Percentiles rank a stretch among this genome's conserved stretches.
These are phyloP conservation scores for Malbranchea cinnamomea DNA, from an alignment of 2,329 filamentous ascomycete genomes.

Conservation along the genomic window DNA sequence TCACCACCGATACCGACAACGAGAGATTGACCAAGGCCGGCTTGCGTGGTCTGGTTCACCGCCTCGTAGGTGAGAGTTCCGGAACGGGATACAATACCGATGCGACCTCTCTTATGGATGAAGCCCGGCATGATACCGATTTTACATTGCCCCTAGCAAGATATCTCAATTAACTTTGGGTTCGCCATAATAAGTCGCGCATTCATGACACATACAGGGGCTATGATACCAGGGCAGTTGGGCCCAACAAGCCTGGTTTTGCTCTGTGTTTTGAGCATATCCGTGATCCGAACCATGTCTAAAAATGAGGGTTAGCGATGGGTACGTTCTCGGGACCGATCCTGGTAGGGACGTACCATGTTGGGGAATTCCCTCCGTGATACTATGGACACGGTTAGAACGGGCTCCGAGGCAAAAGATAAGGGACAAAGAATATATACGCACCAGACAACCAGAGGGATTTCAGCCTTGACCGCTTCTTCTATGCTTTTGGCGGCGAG, in stretches of 20 bases:
- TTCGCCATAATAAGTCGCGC: slow-evolving; percentile 5
- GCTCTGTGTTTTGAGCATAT: slow-evolving; percentile 91
- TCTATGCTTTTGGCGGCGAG: slow-evolving; percentile 90
- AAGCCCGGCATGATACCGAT: slow-evolving; percentile 99
- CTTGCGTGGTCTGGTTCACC: slow-evolving; percentile 97
- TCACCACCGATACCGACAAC: slow-evolving; percentile 97
- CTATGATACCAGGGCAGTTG: slow-evolving; percentile 98
- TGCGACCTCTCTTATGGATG: slow-evolving; percentile 98
- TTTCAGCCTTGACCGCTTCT: slow-evolving; percentile 85
- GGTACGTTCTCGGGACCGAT: not conserved
- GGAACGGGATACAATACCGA: slow-evolving; percentile 96
- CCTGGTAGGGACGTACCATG: slow-evolving; percentile 51
- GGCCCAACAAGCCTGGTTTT: slow-evolving; percentile 95
- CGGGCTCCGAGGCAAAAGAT: not conserved
- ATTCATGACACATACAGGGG: slow-evolving; percentile 35
- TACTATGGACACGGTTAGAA: slow-evolving; percentile 29
- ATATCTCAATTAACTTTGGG: slow-evolving; percentile 1
- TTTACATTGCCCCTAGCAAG: slow-evolving; percentile 75
- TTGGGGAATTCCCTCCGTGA: slow-evolving; percentile 95
- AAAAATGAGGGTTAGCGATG: slow-evolving; percentile 6
- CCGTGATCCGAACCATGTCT: slow-evolving; percentile 99
- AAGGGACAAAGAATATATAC: slow-evolving; percentile 11
- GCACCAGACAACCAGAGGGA: slow-evolving; percentile 81
- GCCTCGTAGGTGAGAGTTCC: slow-evolving; percentile 98
- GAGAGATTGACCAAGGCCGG: slow-evolving; percentile 91